Evolutionary conservation across 1,139 yeast genomes (phyloP), one percentile per base, ranked within the genome.

Genomic region (Protomyces inundatus): DNA sequence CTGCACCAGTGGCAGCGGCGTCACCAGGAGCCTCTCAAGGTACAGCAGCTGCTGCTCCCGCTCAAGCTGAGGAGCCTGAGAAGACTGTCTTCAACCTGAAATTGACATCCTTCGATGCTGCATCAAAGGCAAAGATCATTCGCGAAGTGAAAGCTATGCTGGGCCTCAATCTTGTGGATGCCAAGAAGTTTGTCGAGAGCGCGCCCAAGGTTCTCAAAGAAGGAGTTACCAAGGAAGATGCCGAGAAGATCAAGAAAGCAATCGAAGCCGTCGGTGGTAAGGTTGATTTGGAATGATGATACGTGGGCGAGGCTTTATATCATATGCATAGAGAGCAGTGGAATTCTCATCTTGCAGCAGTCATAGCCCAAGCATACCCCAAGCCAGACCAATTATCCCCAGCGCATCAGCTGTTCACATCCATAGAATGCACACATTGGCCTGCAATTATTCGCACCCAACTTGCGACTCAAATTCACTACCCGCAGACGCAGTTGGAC

Each of bases 251-350:
- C 76, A 93, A 93, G 82, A 82, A 88, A 69, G 85, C 96, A 67
- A 82, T 95, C 75, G 98, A 93, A 80, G 95, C 86, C 66, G 84
- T 90, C 73, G 98, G 98, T 75, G 98, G 96, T 70, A 93, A 93
- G 83, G 82, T 93, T 73, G 72, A 84, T 67, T 81, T 93, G 77
- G 98, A 93, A 81, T 93, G 23, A 23, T 23, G 23, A 23, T 23
- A 23, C 23, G 23, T 23, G 23, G 2, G 23, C 23, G 23, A 23
- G 23, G 23, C 23, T 1, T 1, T 1, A 23, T 23, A 1, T 23
- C 23, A 23, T 23, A 23, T 23, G 2, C 23, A 23, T 23, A 23
- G 23, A 23, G 23, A 23, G 23, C 23, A 23, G 23, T 23, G 23
- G 23, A 23, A 23, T 23, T 2, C 1, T 23, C 23, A 23, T 23